Evolutionary conservation across 2,329 filamentous ascomycete species (phyloP).

Genomic region (Penicillium janthinellum): DNA sequence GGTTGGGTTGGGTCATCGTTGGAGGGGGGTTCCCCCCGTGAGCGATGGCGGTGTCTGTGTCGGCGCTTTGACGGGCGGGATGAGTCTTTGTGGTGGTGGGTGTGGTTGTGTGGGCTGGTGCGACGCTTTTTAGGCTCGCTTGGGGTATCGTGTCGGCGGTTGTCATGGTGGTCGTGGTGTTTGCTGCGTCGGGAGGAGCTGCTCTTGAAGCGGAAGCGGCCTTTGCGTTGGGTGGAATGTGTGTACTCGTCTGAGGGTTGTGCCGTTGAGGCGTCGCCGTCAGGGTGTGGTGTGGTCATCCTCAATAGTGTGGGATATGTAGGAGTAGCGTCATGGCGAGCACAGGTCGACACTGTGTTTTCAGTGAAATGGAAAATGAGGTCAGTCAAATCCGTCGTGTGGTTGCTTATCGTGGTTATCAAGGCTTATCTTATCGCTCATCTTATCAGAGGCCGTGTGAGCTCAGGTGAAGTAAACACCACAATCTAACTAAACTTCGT

Average conservation of each 20-base stretch:
- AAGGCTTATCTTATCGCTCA: not conserved
- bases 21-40: not conserved
- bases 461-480: too few species aligned
- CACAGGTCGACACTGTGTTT: not conserved
- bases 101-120: conserved; percentile 21
- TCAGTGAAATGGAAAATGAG: not conserved
- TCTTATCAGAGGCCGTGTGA: too few species aligned
- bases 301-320: not conserved
- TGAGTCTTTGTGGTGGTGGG: conserved; percentile 1
- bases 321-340: not conserved
- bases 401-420: conserved; percentile 10
- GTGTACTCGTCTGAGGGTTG: conserved; percentile 8
- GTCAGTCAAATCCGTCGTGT: not conserved
- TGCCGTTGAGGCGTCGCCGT: not conserved
- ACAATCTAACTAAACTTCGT: too few species aligned
- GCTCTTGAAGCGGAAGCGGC: conserved; percentile 26
- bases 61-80: conserved; percentile 28
- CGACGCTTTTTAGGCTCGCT: conserved; percentile 28
- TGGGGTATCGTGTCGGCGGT: conserved; percentile 26
- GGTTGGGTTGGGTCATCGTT: not conserved
- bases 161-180: conserved; percentile 21
- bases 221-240: conserved; percentile 10
- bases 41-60: conserved; percentile 10
- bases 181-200: conserved; percentile 17
- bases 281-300: not conserved